These are phyloP conservation scores for Sporobolomyces pararoseus DNA, from an alignment of 768 basidiomycete genomes.

Conservation along the genomic window DNA sequence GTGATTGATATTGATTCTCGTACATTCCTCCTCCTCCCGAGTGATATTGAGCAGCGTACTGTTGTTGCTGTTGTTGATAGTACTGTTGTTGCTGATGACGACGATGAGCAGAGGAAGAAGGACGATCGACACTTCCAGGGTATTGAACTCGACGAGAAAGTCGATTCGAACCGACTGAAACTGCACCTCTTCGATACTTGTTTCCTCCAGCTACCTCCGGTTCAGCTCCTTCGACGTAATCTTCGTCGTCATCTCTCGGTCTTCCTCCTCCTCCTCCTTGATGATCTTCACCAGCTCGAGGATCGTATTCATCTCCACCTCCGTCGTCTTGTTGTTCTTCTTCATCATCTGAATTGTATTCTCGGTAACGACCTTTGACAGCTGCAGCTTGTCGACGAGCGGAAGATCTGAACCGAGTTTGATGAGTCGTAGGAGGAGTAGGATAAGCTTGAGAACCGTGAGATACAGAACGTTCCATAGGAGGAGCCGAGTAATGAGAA, in stretches of 20 bases:
- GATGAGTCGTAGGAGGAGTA: constrained; percentile 26
- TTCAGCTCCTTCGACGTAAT: constrained; percentile 6
- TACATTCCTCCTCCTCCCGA: no score
- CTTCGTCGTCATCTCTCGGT: no score
- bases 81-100: neutral
- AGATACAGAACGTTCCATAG: constrained; percentile 17
- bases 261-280: no score
- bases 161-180: neutral
- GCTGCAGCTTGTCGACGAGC: constrained; percentile 8
- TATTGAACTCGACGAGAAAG: neutral
- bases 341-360: constrained; percentile 7
- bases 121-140: neutral
- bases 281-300: no score
- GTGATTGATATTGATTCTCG: neutral
- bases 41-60: neutral
- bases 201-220: neutral
- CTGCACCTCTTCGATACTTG: neutral
- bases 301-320: neutral
- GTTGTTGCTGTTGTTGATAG: neutral
- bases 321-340: constrained; percentile 4
- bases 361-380: neutral
- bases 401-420: constrained; percentile 8
- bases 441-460: constrained; percentile 15
- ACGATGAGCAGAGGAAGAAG: neutral
- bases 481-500: neutral